Percentiles rank a stretch among this genome's conserved stretches.
Evolutionary conservation across 495 filamentous ascomycete genomes (phyloP).

Genomic region (Penicillium atrosanguineum): DNA sequence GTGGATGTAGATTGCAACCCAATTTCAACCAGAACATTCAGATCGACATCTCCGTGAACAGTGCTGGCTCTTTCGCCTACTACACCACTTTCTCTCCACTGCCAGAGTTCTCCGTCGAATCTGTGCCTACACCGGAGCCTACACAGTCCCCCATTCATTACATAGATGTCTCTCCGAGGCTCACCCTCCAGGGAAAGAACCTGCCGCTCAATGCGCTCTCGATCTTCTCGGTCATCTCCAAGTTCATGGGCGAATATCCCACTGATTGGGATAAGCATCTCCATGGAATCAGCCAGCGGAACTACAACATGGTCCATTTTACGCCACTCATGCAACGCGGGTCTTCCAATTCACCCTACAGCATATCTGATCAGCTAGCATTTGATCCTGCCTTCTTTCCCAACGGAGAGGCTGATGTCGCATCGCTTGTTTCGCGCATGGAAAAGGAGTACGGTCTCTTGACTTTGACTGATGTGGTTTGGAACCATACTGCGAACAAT

Average conservation of each 20-base stretch:
- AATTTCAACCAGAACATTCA: conserved; percentile 90
- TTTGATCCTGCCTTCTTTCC: conserved; percentile 86
- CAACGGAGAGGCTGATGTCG: conserved; percentile 80
- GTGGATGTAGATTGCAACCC: conserved; percentile 65
- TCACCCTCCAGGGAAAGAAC: conserved; percentile 65
- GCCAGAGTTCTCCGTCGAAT: conserved; percentile 66
- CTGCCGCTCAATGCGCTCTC: conserved; percentile 84
- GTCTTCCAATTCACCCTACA: conserved; percentile 93
- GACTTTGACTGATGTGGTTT: conserved; percentile 93
- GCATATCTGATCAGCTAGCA: conserved; percentile 83
- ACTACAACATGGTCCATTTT: conserved; percentile 99
- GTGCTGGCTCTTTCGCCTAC: conserved; percentile 91
- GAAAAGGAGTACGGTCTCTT: conserved; percentile 81
- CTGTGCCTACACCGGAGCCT: conserved; percentile 48
- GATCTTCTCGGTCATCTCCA: conserved; percentile 92
- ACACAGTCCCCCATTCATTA: conserved; percentile 76
- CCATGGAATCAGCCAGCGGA: conserved; percentile 77
- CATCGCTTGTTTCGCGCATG: conserved; percentile 73
- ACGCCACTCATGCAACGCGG: conserved; percentile 90
- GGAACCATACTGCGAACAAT: conserved; percentile 97
- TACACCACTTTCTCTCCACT: conserved; percentile 91
- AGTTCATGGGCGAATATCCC: conserved; percentile 94
- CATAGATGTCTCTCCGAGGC: conserved; percentile 86
- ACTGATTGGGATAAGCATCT: conserved; percentile 86
- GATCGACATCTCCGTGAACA: conserved; percentile 79